Percentiles rank a stretch among this genome's conserved stretches.
phyloP scores from a whole-genome alignment of 495 filamentous ascomycete genomes.

The Aspergillus incahuasiensis region DNA sequence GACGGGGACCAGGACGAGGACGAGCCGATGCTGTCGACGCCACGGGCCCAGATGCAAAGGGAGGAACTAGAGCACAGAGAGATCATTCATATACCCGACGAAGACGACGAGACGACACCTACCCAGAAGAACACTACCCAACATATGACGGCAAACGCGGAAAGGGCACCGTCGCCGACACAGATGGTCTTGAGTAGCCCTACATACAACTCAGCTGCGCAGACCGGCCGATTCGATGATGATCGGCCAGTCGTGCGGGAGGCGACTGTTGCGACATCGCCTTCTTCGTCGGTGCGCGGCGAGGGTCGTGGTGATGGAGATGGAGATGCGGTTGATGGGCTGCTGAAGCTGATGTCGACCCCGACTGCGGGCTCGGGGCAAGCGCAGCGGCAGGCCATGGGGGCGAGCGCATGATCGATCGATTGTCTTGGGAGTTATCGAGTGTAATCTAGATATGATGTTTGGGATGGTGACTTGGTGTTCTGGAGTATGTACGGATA shows the following conservation, averaged over 20 bases:
- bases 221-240: slow-evolving; percentile 10
- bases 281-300: slow-evolving; percentile 26
- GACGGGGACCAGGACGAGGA: neutral
- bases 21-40: slow-evolving; percentile 22
- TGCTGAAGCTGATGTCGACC: slow-evolving; percentile 38
- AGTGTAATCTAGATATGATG: neutral
- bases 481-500: neutral
- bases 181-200: slow-evolving; percentile 34
- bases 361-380: slow-evolving; percentile 11
- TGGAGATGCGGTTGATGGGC: slow-evolving; percentile 38
- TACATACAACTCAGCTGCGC: slow-evolving; percentile 22
- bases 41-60: slow-evolving; percentile 17
- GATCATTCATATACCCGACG: neutral
- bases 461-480: neutral
- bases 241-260: neutral
- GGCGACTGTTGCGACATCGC: neutral
- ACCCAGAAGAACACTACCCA: slow-evolving; percentile 23
- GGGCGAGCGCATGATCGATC: neutral
- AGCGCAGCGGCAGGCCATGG: neutral
- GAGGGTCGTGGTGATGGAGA: slow-evolving; percentile 6
- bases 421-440: neutral
- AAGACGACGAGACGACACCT: slow-evolving; percentile 16
- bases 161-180: slow-evolving; percentile 22
- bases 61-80: neutral
- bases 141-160: slow-evolving; percentile 1